A percentile compares a stretch with the other conserved stretches of the same genome.
These are phyloP conservation scores for Tricholoma sp. DNA, from an alignment of 768 basidiomycete genomes.

Conservation along the genomic window DNA sequence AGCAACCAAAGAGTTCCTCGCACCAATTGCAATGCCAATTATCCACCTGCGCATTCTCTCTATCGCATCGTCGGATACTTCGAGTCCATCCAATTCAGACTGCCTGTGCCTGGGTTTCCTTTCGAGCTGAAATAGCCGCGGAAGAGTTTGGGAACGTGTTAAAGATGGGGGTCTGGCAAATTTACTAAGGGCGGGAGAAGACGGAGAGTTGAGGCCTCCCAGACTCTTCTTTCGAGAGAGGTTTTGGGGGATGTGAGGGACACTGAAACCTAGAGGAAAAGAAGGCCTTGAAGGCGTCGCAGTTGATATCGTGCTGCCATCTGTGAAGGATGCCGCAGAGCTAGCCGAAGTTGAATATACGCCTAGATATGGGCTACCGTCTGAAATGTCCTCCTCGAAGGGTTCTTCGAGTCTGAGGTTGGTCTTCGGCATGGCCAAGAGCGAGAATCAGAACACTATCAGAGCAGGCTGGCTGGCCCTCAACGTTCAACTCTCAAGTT, in stretches of 20 bases:
- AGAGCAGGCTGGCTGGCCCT: neutral
- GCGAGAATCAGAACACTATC: too few relatives aligned
- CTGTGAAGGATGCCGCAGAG: conserved; percentile 17
- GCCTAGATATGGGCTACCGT: conserved; percentile 21
- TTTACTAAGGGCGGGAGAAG: conserved; percentile 18
- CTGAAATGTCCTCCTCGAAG: conserved; percentile 23
- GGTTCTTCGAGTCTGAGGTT: conserved; percentile 16
- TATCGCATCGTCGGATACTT: conserved; percentile 43
- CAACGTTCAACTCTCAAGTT: neutral
- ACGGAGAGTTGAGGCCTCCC: conserved; percentile 18
- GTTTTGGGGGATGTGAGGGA: conserved; percentile 10
- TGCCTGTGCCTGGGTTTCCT: conserved; percentile 24
- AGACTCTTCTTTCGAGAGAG: conserved; percentile 17
- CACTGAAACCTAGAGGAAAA: conserved; percentile 11
- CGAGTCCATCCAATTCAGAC: conserved; percentile 35
- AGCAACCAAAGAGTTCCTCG: conserved; percentile 14
- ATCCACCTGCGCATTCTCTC: conserved; percentile 61
- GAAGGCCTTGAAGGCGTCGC: conserved; percentile 14
- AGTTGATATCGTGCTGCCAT: conserved; percentile 13
- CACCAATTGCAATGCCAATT: conserved; percentile 60
- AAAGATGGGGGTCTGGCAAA: conserved; percentile 18
- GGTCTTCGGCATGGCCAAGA: conserved; percentile 11
- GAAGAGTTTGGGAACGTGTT: conserved; percentile 43
- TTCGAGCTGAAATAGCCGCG: conserved; percentile 30
- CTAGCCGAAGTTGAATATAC: conserved; percentile 18